Conservation (phyloP, 164 flowering plant genomes). For the Berberis thunbergii region DNA sequence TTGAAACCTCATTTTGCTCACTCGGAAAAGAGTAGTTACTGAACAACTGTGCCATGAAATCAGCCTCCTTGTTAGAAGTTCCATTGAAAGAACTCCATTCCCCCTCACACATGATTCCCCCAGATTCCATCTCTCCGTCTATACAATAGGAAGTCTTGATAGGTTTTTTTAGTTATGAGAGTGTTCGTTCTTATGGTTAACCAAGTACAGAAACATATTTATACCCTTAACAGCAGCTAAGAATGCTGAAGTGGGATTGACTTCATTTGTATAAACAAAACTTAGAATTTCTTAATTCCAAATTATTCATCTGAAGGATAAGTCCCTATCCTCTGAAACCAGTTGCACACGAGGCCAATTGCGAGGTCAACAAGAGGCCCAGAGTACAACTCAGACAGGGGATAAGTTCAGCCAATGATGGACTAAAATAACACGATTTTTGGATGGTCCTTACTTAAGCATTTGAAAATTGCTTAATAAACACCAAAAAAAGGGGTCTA, state of each 20-base stretch:
- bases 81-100: constrained; percentile 20
- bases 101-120: constrained; percentile 7
- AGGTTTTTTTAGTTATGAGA: too few species aligned
- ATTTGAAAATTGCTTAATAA: constrained; percentile 4
- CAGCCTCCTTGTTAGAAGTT: constrained; percentile 44
- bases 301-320: too few species aligned
- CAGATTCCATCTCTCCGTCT: constrained; percentile 8
- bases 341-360: constrained; percentile 6
- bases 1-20: constrained; percentile 18
- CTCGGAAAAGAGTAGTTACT: constrained; percentile 16
- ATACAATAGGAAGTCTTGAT: too few species aligned
- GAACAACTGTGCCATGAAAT: constrained; percentile 63
- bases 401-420: constrained; percentile 28
- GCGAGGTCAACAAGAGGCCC: constrained; percentile 14
- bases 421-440: constrained; percentile 14
- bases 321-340: constrained; percentile 13
- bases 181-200: background rate
- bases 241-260: constrained; percentile 13
- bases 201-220: constrained; percentile 17
- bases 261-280: too few species aligned
- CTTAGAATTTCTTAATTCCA: constrained; percentile 1
- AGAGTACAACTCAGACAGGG: constrained; percentile 27
- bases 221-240: constrained; percentile 16
- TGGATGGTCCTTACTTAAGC: constrained; percentile 3
- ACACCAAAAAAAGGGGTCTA: background rate